These are phyloP conservation scores for Setaria italica DNA, from an alignment of 202 grass and related monocot species.

Conservation along the genomic window DNA sequence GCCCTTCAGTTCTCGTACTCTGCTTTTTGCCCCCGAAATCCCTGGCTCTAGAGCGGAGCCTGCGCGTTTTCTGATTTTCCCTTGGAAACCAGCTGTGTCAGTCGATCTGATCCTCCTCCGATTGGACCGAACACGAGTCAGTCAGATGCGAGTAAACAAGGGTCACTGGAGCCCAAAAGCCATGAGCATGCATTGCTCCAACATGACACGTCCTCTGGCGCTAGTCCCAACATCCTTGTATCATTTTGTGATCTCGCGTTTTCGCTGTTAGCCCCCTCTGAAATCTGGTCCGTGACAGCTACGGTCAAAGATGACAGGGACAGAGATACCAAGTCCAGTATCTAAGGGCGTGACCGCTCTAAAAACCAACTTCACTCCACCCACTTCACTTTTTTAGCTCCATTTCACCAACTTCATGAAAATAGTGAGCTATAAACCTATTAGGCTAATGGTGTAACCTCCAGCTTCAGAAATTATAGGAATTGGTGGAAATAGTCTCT, in stretches of 20 bases:
- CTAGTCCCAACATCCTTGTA: neutral
- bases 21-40: neutral
- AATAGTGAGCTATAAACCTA: too few relatives aligned
- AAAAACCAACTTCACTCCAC: neutral
- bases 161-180: neutral
- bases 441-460: too few relatives aligned
- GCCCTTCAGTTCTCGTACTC: neutral
- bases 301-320: constrained; percentile 1
- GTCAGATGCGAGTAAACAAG: constrained; percentile 18
- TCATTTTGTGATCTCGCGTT: neutral
- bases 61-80: neutral
- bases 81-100: neutral
- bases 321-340: neutral
- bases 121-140: neutral
- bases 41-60: too few relatives aligned
- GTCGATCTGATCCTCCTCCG: neutral
- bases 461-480: too few relatives aligned
- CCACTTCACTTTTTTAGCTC: too few relatives aligned
- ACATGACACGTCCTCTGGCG: neutral
- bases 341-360: neutral
- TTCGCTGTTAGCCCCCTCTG: neutral
- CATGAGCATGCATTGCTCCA: neutral
- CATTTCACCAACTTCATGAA: too few relatives aligned
- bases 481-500: too few relatives aligned
- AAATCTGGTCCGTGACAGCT: neutral